Percentiles rank a stretch among this genome's conserved stretches.
phyloP scores from a whole-genome alignment of 2,329 filamentous ascomycete species.

The Calonectria crousiana region DNA sequence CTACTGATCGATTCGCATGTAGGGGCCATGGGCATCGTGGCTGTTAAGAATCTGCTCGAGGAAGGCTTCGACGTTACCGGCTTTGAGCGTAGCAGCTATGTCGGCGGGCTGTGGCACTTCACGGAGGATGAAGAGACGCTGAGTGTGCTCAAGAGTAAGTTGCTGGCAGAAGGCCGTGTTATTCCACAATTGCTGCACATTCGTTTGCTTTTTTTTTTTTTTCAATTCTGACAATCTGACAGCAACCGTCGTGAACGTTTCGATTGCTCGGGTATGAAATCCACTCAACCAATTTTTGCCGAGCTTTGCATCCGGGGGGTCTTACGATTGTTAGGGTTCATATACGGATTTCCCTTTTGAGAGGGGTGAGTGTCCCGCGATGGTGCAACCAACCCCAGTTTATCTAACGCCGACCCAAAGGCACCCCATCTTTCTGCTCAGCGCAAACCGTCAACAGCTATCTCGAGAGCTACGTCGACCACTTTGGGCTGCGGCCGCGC shows the following conservation, averaged over 20 bases:
- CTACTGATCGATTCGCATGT: background rate
- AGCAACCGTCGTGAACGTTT: conserved; percentile 46
- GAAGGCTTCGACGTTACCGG: conserved; percentile 58
- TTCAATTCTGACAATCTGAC: background rate
- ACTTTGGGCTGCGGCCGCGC: conserved; percentile 47
- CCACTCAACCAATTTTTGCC: background rate
- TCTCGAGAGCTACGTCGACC: conserved; percentile 49
- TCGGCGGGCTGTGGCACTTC: conserved; percentile 59
- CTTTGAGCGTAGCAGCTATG: conserved; percentile 55
- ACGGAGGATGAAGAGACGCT: conserved; percentile 50
- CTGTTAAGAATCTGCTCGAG: conserved; percentile 57
- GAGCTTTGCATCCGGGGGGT: background rate
- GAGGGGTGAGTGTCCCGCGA: conserved; percentile 33
- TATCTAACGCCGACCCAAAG: conserved; percentile 16
- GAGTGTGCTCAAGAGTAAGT: conserved; percentile 49
- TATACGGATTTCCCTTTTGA: conserved; percentile 53
- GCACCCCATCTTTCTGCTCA: conserved; percentile 38
- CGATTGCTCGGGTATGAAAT: conserved; percentile 32
- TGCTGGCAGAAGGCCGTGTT: background rate
- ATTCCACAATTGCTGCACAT: background rate
- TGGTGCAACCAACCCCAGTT: conserved; percentile 12
- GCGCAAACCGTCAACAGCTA: conserved; percentile 48
- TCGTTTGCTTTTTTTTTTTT: background rate
- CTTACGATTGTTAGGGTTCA: conserved; percentile 44
- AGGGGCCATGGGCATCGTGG: conserved; percentile 53